Conservation (phyloP, 768 basidiomycete species). For the Dentipellis sp. region DNA sequence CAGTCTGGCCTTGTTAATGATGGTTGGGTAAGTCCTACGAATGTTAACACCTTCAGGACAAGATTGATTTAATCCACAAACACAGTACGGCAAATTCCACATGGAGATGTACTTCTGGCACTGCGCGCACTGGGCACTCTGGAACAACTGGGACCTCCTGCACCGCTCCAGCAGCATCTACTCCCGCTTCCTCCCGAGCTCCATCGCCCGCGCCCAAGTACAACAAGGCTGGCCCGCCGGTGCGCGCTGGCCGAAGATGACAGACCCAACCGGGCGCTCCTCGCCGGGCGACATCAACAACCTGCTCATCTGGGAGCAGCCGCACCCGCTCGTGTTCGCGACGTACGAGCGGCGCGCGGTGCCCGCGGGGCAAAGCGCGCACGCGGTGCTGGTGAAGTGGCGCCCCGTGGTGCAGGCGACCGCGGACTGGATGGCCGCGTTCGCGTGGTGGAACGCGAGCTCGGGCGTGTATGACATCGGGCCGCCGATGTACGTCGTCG, state of each 20-base stretch:
- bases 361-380: conserved; percentile 18
- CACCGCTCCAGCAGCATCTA: conserved; percentile 35
- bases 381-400: conserved; percentile 34
- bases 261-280: conserved; percentile 47
- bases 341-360: conserved; percentile 45
- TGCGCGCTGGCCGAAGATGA: conserved; percentile 61
- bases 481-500: conserved; percentile 49
- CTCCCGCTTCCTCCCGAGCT: conserved; percentile 35
- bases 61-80: background rate
- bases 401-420: conserved; percentile 38
- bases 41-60: background rate
- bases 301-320: conserved; percentile 55
- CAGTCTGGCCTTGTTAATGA: background rate
- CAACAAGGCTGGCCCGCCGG: conserved; percentile 45
- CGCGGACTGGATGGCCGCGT: conserved; percentile 52
- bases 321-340: conserved; percentile 50
- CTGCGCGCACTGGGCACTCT: conserved; percentile 47
- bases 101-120: conserved; percentile 61
- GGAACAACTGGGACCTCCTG: conserved; percentile 53
- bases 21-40: background rate
- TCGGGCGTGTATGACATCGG: conserved; percentile 44
- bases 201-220: conserved; percentile 37
- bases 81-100: conserved; percentile 41
- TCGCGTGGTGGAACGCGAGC: conserved; percentile 41
- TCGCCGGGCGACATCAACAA: conserved; percentile 55